A percentile compares a stretch with the other conserved stretches of the same genome.
Conservation (phyloP, 208 protist genomes). For the Crithidia fasciculata region DNA sequence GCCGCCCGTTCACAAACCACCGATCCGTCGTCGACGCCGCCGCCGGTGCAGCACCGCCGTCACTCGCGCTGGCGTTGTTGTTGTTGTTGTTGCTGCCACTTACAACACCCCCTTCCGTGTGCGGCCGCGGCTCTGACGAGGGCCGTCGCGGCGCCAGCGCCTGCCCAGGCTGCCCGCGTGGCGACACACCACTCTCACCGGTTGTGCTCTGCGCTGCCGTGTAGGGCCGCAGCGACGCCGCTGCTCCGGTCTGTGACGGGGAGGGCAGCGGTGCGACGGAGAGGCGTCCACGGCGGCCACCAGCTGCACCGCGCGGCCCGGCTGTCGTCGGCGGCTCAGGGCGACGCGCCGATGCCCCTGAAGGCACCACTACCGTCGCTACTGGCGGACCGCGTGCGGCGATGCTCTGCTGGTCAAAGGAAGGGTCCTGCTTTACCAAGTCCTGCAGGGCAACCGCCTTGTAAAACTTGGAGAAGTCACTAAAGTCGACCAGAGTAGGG, state of each 20-base stretch:
- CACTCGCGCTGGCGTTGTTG: too few species aligned
- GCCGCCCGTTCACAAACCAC: slow-evolving; percentile 28
- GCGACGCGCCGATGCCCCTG: neutral
- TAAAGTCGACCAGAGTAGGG: slow-evolving; percentile 68
- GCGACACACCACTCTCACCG: neutral
- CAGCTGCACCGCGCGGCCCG: neutral
- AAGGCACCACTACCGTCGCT: neutral
- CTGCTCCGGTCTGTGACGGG: neutral
- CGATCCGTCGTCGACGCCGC: neutral
- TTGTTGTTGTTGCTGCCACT: slow-evolving; percentile 11
- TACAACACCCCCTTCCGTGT: neutral
- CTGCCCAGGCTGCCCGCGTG: slow-evolving; percentile 5
- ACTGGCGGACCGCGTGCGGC: neutral
- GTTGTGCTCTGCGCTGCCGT: neutral
- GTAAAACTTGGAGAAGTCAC: slow-evolving; percentile 75
- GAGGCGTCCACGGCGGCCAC: slow-evolving; percentile 2
- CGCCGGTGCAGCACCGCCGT: neutral
- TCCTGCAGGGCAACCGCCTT: slow-evolving; percentile 59
- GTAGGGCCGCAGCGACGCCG: neutral
- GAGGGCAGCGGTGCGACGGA: neutral
- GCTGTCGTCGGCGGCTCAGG: slow-evolving; percentile 8
- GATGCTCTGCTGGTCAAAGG: slow-evolving; percentile 28
- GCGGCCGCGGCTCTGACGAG: slow-evolving; percentile 22
- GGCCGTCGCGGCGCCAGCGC: slow-evolving; percentile 19
- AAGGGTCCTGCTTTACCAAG: slow-evolving; percentile 40